Conservation (phyloP, 129 eudicot species). For the Sambucus nigra region DNA sequence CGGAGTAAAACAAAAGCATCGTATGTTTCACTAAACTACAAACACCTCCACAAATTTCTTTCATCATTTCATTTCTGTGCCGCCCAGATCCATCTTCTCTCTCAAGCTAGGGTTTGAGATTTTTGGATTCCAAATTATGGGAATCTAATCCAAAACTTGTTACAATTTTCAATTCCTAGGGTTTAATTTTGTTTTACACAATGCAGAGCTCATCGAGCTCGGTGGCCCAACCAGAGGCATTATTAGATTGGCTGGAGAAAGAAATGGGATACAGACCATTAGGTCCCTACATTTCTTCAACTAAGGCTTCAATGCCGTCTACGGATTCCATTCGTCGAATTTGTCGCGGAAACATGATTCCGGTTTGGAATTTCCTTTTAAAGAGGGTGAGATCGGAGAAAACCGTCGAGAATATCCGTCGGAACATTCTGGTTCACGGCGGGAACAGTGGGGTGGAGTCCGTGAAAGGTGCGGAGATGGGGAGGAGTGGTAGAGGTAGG, state of each 20-base stretch:
- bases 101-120: no score
- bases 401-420: slow-evolving; percentile 58
- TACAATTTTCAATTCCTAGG: no score
- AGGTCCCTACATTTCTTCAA: slow-evolving; percentile 44
- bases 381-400: slow-evolving; percentile 79
- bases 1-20: no score
- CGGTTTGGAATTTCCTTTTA: slow-evolving; percentile 62
- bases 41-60: no score
- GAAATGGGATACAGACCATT: slow-evolving; percentile 82
- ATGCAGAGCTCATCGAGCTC: slow-evolving; percentile 64
- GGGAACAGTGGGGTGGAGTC: slow-evolving; percentile 13
- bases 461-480: slow-evolving; percentile 15
- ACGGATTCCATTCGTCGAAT: slow-evolving; percentile 60
- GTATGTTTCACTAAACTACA: no score
- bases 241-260: slow-evolving; percentile 71
- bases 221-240: slow-evolving; percentile 62
- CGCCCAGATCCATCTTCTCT: no score
- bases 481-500: slow-evolving; percentile 34
- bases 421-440: slow-evolving; percentile 80
- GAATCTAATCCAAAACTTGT: no score
- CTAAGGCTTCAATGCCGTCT: slow-evolving; percentile 45
- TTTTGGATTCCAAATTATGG: no score
- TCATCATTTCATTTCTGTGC: no score
- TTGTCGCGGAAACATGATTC: slow-evolving; percentile 92
- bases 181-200: no score